Evolutionary conservation across 1,284 basidiomycete species (phyloP).

Genomic region (Thelephora terrestris): DNA sequence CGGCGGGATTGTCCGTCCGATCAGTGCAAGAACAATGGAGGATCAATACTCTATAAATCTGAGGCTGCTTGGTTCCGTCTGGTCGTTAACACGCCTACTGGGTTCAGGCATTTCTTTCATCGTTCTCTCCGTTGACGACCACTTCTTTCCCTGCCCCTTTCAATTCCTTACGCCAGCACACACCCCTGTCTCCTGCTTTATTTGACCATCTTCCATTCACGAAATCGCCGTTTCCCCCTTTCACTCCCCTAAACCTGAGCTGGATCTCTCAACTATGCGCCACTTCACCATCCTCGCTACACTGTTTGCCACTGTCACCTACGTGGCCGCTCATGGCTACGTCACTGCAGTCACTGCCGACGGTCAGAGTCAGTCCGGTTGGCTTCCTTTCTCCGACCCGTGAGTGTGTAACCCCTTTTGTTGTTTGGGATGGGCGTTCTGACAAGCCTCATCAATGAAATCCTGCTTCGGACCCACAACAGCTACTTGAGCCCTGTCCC

Average conservation of each 20-base stretch:
- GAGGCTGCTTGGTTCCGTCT: too few relatives aligned
- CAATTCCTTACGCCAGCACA: background rate
- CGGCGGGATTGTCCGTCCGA: too few relatives aligned
- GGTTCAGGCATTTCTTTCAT: too few relatives aligned
- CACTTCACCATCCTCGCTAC: background rate
- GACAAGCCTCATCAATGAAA: background rate
- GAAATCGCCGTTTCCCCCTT: background rate
- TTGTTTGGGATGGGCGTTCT: conserved; percentile 1
- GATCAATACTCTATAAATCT: too few relatives aligned
- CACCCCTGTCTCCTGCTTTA: background rate
- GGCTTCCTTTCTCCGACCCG: conserved; percentile 20
- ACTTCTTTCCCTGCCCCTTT: background rate
- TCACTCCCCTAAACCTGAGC: background rate
- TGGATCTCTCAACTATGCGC: background rate
- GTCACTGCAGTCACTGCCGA: conserved; percentile 14
- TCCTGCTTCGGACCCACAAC: background rate
- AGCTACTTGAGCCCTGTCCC: conserved; percentile 12
- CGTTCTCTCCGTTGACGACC: too few relatives aligned
- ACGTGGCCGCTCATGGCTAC: conserved; percentile 19
- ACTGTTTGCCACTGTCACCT: conserved; percentile 11
- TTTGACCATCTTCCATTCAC: background rate
- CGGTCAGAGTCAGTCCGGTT: conserved; percentile 19
- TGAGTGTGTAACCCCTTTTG: conserved; percentile 7
- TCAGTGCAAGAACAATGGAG: too few relatives aligned
- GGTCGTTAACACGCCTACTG: too few relatives aligned